A percentile compares a stretch with the other conserved stretches of the same genome.
Evolutionary conservation across 257 asterid species (phyloP).

Genomic region (Paulownia fortunei): DNA sequence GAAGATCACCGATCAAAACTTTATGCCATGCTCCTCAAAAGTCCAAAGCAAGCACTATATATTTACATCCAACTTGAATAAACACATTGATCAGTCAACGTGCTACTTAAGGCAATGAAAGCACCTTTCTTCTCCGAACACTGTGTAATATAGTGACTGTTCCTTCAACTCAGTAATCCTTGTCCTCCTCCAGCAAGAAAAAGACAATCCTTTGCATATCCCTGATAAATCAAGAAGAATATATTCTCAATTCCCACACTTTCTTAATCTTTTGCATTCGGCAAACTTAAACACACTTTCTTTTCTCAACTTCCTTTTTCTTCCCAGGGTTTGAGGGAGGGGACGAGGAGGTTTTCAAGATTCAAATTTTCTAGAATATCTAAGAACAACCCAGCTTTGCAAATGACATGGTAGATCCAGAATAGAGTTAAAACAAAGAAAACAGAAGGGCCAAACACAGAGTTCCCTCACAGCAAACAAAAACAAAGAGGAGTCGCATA

Average conservation of each 20-base stretch:
- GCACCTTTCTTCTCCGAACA: background rate
- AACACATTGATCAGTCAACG: background rate
- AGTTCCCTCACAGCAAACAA: conserved; percentile 9
- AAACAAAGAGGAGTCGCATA: background rate
- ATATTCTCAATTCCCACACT: conserved; percentile 11
- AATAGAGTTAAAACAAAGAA: conserved; percentile 25
- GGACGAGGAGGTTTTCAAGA: background rate
- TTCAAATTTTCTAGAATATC: conserved; percentile 15
- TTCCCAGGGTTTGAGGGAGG: conserved; percentile 6
- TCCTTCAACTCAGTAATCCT: conserved; percentile 17
- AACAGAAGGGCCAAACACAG: background rate
- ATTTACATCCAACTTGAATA: background rate
- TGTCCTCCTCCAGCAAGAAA: conserved; percentile 32
- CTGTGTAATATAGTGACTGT: background rate
- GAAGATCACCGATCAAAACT: background rate
- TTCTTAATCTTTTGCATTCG: background rate
- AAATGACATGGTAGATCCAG: conserved; percentile 30
- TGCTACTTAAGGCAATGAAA: background rate
- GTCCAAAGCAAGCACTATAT: conserved; percentile 17
- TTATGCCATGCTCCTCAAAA: background rate
- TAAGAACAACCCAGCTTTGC: conserved; percentile 24
- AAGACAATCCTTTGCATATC: conserved; percentile 16
- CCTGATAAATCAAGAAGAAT: conserved; percentile 27
- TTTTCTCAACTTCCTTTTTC: background rate
- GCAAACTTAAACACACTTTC: conserved; percentile 21